Percentiles rank a stretch among this genome's conserved stretches.
These are phyloP conservation scores for Cucumis hystrix DNA, from an alignment of 306 rosid species.

Conservation along the genomic window DNA sequence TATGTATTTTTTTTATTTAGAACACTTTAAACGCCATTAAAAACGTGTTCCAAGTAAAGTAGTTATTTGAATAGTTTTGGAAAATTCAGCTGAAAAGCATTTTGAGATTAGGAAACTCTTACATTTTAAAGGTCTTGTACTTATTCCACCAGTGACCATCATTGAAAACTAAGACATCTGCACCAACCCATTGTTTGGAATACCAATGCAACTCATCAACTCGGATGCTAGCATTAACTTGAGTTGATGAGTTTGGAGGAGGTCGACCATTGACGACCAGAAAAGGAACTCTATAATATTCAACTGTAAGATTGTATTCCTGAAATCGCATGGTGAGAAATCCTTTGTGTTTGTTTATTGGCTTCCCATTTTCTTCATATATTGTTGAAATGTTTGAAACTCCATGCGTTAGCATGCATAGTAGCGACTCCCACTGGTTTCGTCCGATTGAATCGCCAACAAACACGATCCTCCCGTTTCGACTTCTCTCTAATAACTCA, in stretches of 20 bases:
- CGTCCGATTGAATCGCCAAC: slow-evolving; percentile 87
- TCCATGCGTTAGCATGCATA: slow-evolving; percentile 65
- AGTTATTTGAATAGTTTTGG: not conserved
- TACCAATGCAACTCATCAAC: slow-evolving; percentile 63
- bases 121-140: slow-evolving; percentile 46
- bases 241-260: slow-evolving; percentile 26
- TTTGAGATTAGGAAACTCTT: not conserved
- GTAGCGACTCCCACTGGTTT: slow-evolving; percentile 86
- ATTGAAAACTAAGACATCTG: slow-evolving; percentile 58
- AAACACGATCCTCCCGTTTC: slow-evolving; percentile 71
- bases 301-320: slow-evolving; percentile 64
- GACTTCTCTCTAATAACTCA: slow-evolving; percentile 54
- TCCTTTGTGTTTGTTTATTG: slow-evolving; percentile 78
- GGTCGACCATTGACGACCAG: slow-evolving; percentile 45
- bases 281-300: slow-evolving; percentile 75
- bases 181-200: slow-evolving; percentile 47
- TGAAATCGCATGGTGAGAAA: slow-evolving; percentile 46
- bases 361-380: slow-evolving; percentile 58
- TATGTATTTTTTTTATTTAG: too few species aligned
- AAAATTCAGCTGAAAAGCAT: not conserved
- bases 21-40: too few species aligned
- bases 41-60: too few species aligned
- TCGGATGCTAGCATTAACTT: slow-evolving; percentile 21
- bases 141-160: slow-evolving; percentile 87
- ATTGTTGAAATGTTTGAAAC: slow-evolving; percentile 50